A percentile compares a stretch with the other conserved stretches of the same genome.
Conservation (phyloP, 768 basidiomycete genomes). For the Lentinula guzmanii region DNA sequence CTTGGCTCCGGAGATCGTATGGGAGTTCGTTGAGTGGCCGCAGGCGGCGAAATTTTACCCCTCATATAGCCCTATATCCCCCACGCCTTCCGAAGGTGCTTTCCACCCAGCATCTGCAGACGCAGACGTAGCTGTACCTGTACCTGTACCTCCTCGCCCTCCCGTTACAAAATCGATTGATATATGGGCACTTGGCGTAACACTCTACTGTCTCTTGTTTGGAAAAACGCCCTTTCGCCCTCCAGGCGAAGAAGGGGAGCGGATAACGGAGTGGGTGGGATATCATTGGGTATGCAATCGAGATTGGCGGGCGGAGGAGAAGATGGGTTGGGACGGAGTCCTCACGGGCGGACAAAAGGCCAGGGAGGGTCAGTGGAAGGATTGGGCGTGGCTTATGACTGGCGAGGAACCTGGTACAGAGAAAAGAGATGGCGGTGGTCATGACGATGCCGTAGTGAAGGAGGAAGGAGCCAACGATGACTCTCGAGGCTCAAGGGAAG, state of each 20-base stretch:
- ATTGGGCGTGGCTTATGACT: constrained; percentile 26
- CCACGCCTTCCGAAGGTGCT: neutral
- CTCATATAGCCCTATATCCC: neutral
- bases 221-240: constrained; percentile 77
- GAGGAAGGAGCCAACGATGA: neutral
- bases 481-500: constrained; percentile 16
- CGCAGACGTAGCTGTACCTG: neutral
- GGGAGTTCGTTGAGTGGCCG: constrained; percentile 43
- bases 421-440: neutral
- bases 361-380: constrained; percentile 13
- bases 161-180: constrained; percentile 91
- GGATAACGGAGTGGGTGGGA: constrained; percentile 52
- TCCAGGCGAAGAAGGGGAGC: constrained; percentile 15
- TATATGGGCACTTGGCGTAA: constrained; percentile 96
- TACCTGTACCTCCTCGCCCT: constrained; percentile 27
- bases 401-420: too few relatives aligned
- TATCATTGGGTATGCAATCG: constrained; percentile 75
- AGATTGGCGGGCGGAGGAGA: constrained; percentile 61
- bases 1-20: constrained; percentile 92
- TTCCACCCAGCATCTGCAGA: constrained; percentile 15
- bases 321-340: constrained; percentile 68
- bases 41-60: constrained; percentile 10
- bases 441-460: neutral
- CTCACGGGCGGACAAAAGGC: constrained; percentile 60
- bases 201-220: constrained; percentile 90